Conservation (phyloP, 331 rosid species). For the Rosa hybrid region DNA sequence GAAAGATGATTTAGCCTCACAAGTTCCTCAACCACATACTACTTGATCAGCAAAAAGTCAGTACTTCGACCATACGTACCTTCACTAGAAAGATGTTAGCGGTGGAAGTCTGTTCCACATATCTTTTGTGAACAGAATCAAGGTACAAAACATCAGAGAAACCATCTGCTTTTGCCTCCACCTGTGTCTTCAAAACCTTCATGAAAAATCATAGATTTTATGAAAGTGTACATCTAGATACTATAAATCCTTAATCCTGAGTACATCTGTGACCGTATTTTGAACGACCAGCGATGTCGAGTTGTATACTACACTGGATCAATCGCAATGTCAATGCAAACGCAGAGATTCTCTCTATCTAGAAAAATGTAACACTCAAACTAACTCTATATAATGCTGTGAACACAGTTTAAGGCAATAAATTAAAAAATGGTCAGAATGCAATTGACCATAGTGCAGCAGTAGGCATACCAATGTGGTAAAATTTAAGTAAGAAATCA, state of each 20-base stretch:
- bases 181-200: constrained; percentile 25
- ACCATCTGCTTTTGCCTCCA: constrained; percentile 16
- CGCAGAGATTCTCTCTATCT: not conserved
- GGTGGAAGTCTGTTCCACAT: constrained; percentile 24
- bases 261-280: not conserved
- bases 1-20: not conserved
- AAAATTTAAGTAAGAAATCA: not conserved
- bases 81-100: constrained; percentile 30
- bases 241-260: not conserved
- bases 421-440: not conserved
- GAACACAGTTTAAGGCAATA: not conserved
- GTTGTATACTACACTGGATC: not conserved
- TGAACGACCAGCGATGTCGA: no score
- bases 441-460: not conserved
- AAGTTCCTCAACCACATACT: not conserved
- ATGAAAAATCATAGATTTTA: not conserved
- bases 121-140: constrained; percentile 25
- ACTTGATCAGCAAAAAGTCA: not conserved
- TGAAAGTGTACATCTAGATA: not conserved
- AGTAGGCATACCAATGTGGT: not conserved
- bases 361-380: not conserved
- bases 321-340: not conserved
- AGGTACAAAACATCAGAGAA: constrained; percentile 30
- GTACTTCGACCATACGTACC: constrained; percentile 9
- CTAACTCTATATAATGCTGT: not conserved